Evolutionary conservation across 2,329 filamentous ascomycete species (phyloP).

Genomic region (Ustulina deusta): DNA sequence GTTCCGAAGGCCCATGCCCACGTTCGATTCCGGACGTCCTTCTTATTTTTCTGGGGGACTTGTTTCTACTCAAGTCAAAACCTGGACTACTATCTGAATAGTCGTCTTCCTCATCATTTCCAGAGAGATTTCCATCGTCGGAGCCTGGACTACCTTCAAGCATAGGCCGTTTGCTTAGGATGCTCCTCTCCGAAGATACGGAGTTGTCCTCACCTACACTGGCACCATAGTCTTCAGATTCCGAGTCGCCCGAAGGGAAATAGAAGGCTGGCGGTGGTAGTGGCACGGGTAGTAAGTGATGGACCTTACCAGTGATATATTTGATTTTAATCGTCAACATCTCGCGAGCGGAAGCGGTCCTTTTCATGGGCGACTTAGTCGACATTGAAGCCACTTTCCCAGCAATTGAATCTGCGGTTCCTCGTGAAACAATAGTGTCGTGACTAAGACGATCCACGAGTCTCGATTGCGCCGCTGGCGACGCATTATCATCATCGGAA

Average conservation of each 20-base stretch:
- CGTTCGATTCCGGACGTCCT: slow-evolving; percentile 71
- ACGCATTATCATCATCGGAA: slow-evolving; percentile 31
- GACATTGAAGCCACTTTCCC: slow-evolving; percentile 58
- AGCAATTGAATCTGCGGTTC: slow-evolving; percentile 57
- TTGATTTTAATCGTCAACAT: slow-evolving; percentile 55
- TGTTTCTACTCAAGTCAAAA: slow-evolving; percentile 77
- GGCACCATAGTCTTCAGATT: slow-evolving; percentile 42
- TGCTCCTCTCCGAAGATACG: slow-evolving; percentile 38
- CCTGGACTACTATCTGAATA: slow-evolving; percentile 78
- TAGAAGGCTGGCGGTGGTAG: slow-evolving; percentile 67
- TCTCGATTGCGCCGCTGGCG: neutral
- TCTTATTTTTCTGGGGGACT: slow-evolving; percentile 75
- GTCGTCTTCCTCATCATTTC: slow-evolving; percentile 86
- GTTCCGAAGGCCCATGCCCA: slow-evolving; percentile 79
- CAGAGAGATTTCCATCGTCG: slow-evolving; percentile 78
- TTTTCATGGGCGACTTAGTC: slow-evolving; percentile 53
- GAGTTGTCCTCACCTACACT: slow-evolving; percentile 38
- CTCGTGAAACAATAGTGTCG: slow-evolving; percentile 42
- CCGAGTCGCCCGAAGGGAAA: slow-evolving; percentile 59
- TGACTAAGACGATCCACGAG: slow-evolving; percentile 16
- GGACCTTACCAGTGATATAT: slow-evolving; percentile 59
- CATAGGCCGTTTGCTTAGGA: slow-evolving; percentile 43
- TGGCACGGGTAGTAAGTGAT: slow-evolving; percentile 59
- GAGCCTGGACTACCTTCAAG: slow-evolving; percentile 77
- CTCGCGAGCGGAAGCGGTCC: slow-evolving; percentile 5